Base-by-base conservation (phyloP, 345 rosid genomes). In the Kernera saxatilis region DNA sequence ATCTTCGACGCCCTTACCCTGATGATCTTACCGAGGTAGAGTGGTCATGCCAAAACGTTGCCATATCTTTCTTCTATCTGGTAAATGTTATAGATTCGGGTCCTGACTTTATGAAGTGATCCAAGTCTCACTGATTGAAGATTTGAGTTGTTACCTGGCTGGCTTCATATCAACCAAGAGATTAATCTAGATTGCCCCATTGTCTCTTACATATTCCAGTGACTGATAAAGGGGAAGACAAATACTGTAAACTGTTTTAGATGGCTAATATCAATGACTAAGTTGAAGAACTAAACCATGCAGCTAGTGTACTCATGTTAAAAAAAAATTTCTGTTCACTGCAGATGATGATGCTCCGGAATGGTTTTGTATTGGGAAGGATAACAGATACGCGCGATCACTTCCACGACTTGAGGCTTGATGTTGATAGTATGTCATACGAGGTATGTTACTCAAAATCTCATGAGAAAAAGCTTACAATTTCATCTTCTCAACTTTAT, bases 11-110 rank as follows among this genome's bases (percentile, higher is more conserved):
- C 79, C 86, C 96, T 71, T 86, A 92, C 19, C 91, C 98, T 3
- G 97, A 87, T 72, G 96, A 86, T 66, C 80, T 88, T 55, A 89
- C 91, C 63, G 91, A 91, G 97, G 98, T 93, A 50, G 13, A 46
- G 21, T 43, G 36, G 52, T 49, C 46, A 30, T 35, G 56, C 21
- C 11, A 18, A 33, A 32, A 11, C 14, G 56, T 23, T 56, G 6
- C 11, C 59, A 4, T 35, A 15, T 59, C 15, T 48, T 53, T 67
- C 57, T 54, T 68, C 19, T 49, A 37, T 49, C 29, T 57, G 17
- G 7, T 32, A 45, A 8, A 45, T 69, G 35, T 21, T 33, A 35
- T 17, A 32, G 8, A 43, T n/a, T 58, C 53, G 40, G 21, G 10
- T 59, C 15, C 29, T 59, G 30, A 14, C 41, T 49, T 37, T 9